These are phyloP conservation scores for Triglochin maritima DNA, from an alignment of 106 monocot genomes.

Conservation along the genomic window DNA sequence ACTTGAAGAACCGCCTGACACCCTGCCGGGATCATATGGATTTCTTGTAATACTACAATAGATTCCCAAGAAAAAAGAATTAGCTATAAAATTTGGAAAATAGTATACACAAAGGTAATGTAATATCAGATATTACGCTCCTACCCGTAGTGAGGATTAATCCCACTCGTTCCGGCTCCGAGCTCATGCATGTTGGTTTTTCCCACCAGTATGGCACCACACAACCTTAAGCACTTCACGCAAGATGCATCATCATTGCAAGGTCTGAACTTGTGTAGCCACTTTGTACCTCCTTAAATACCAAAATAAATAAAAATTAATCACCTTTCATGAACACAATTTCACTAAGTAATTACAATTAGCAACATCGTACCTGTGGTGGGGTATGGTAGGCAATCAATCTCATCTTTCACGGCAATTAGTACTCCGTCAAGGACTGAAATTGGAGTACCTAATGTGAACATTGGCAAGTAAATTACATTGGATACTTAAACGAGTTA, in stretches of 20 bases:
- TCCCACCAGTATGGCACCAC: constrained; percentile 86
- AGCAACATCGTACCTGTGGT: constrained; percentile 52
- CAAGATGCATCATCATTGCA: constrained; percentile 57
- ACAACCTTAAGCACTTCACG: constrained; percentile 59
- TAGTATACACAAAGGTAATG: neutral
- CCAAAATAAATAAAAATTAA: neutral
- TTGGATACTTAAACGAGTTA: too few species aligned
- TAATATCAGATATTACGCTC: neutral
- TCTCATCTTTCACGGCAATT: constrained; percentile 85
- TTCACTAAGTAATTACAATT: too few species aligned
- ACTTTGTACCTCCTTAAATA: constrained; percentile 63
- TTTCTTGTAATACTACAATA: constrained; percentile 57
- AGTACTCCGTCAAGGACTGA: constrained; percentile 73
- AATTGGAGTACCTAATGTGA: constrained; percentile 45
- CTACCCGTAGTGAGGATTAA: constrained; percentile 92
- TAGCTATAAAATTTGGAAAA: too few species aligned
- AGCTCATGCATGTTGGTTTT: constrained; percentile 98
- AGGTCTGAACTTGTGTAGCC: constrained; percentile 56
- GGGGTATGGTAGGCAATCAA: constrained; percentile 82
- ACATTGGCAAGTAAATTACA: neutral
- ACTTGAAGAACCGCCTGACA: constrained; percentile 92
- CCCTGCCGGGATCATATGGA: constrained; percentile 57
- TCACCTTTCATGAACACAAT: neutral
- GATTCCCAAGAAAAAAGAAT: neutral
- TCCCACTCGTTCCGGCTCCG: constrained; percentile 85